Evolutionary conservation across 495 filamentous ascomycete genomes (phyloP).

Genomic region (Friedmanniomyces endolithicus): DNA sequence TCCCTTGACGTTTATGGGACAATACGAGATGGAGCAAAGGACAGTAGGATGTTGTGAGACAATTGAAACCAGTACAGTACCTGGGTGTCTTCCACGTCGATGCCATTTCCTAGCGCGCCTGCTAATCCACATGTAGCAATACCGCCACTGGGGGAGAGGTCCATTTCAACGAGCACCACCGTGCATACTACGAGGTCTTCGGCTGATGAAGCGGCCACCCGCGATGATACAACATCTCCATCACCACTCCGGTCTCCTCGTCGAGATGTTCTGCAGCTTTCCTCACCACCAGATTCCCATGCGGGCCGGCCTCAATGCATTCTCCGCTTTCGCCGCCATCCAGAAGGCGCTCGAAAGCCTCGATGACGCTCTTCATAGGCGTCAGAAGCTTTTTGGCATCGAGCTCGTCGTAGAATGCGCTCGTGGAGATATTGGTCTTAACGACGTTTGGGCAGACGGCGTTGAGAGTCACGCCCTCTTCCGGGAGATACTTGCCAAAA

Average conservation of each 20-base stretch:
- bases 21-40: no score
- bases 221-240: slow-evolving; percentile 12
- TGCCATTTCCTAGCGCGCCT: no score
- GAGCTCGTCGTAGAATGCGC: slow-evolving; percentile 20
- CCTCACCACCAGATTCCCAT: slow-evolving; percentile 2
- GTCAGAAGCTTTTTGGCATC: slow-evolving; percentile 12
- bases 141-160: no score
- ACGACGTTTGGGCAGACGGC: slow-evolving; percentile 24
- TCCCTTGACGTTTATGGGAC: no score
- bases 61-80: no score
- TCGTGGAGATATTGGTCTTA: slow-evolving; percentile 19
- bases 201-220: slow-evolving; percentile 13
- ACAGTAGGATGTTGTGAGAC: no score
- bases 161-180: no score
- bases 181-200: background rate
- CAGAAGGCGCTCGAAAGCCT: slow-evolving; percentile 19
- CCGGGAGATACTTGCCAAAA: slow-evolving; percentile 23
- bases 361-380: slow-evolving; percentile 18
- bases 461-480: slow-evolving; percentile 22
- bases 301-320: slow-evolving; percentile 18
- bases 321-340: slow-evolving; percentile 18
- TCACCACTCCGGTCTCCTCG: slow-evolving; percentile 1
- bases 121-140: no score
- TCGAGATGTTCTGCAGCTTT: slow-evolving; percentile 16
- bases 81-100: no score